A percentile compares a stretch with the other conserved stretches of the same genome.
Conservation (phyloP, 148 eudicot species). For the Chenopodium suecicum region DNA sequence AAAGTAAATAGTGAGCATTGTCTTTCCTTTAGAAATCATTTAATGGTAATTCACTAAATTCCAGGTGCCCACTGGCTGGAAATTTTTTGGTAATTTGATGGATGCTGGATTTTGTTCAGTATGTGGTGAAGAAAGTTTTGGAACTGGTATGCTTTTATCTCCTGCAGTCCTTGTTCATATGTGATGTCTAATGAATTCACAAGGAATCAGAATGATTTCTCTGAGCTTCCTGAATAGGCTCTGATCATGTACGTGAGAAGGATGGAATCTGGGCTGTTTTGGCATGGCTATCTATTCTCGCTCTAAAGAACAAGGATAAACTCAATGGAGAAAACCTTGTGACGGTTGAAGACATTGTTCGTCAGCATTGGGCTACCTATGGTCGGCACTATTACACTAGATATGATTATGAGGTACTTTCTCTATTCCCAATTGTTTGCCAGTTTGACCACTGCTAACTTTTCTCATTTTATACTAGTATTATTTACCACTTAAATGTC, state of each 20-base stretch:
- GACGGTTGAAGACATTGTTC: slow-evolving; percentile 92
- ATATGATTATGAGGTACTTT: slow-evolving; percentile 83
- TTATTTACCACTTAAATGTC: not conserved
- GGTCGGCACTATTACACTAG: slow-evolving; percentile 96
- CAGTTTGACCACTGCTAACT: not conserved
- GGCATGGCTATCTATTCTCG: slow-evolving; percentile 93
- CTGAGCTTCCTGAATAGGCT: slow-evolving; percentile 45
- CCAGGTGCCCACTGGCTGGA: slow-evolving; percentile 99
- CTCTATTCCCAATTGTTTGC: not conserved
- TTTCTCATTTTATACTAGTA: not conserved
- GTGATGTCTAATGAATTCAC: not conserved
- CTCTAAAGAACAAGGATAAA: slow-evolving; percentile 75
- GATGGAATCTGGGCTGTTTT: slow-evolving; percentile 99
- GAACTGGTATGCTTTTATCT: slow-evolving; percentile 62
- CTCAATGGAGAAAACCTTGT: slow-evolving; percentile 74
- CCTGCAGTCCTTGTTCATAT: slow-evolving; percentile 1
- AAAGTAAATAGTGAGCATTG: not conserved
- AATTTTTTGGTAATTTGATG: slow-evolving; percentile 94
- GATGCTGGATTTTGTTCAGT: slow-evolving; percentile 93
- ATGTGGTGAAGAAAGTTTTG: slow-evolving; percentile 99
- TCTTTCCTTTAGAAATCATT: not conserved
- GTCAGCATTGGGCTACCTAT: slow-evolving; percentile 87
- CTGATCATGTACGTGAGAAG: slow-evolving; percentile 94
- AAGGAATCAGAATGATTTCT: not conserved
- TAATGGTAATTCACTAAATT: not conserved